phyloP scores from a whole-genome alignment of 164 flowering plant genomes.

The Annona cherimola region DNA sequence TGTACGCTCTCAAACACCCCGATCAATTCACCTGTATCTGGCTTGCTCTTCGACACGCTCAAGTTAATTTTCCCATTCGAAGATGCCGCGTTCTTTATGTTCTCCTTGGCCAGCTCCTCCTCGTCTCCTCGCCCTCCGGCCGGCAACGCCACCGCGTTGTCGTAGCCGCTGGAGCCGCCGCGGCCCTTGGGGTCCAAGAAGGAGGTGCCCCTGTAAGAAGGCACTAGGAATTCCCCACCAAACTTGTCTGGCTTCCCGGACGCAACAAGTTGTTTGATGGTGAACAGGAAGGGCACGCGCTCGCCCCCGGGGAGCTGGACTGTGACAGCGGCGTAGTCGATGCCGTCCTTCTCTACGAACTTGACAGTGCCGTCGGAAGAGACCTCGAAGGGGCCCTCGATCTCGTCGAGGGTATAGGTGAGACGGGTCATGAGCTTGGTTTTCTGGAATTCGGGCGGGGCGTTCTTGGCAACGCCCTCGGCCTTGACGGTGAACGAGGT shows the following conservation, averaged over 20 bases:
- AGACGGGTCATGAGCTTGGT: conserved; percentile 99
- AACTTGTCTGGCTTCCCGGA: conserved; percentile 84
- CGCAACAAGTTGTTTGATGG: conserved; percentile 83
- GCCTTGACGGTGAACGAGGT: conserved; percentile 97
- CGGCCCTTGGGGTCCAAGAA: conserved; percentile 99
- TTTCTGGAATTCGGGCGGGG: conserved; percentile 82
- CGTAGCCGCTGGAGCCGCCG: conserved; percentile 93
- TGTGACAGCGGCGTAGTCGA: conserved; percentile 94
- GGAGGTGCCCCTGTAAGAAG: conserved; percentile 89
- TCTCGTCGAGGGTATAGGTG: conserved; percentile 95
- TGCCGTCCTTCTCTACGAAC: conserved; percentile 92
- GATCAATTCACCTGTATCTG: conserved; percentile 84
- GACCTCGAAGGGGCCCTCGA: conserved; percentile 95
- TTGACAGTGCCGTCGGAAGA: conserved; percentile 68
- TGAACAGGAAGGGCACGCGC: conserved; percentile 94
- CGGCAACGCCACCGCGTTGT: conserved; percentile 89
- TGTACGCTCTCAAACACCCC: conserved; percentile 92
- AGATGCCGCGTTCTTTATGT: conserved; percentile 56
- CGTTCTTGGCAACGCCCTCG: conserved; percentile 74
- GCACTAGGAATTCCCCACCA: conserved; percentile 72
- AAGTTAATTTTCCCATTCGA: conserved; percentile 72
- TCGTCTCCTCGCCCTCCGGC: conserved; percentile 99
- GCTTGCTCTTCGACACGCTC: conserved; percentile 75
- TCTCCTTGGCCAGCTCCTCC: conserved; percentile 86
- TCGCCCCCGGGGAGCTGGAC: conserved; percentile 97